A percentile compares a stretch with the other conserved stretches of the same genome.
These are phyloP conservation scores for Esteya vermicola DNA, from an alignment of 2,329 filamentous ascomycete species.

Conservation along the genomic window DNA sequence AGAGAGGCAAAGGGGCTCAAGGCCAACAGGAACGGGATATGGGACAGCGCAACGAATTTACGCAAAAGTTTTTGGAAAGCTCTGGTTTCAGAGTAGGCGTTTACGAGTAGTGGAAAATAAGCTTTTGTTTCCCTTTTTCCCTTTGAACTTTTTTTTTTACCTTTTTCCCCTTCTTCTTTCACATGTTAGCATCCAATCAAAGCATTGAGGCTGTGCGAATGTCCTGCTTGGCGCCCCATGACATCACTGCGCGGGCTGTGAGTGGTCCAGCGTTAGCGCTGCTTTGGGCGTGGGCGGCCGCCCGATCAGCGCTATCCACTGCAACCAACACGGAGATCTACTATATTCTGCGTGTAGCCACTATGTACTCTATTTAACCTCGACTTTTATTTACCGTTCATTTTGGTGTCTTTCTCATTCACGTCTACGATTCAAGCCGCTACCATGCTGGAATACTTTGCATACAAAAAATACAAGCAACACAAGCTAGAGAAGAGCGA, in stretches of 20 bases:
- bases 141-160: no score
- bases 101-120: no score
- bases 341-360: neutral
- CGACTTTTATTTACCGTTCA: no score
- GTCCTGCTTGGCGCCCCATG: neutral
- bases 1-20: neutral
- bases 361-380: no score
- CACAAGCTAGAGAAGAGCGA: conserved; percentile 29
- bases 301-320: neutral
- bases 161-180: no score
- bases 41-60: no score
- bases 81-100: no score
- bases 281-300: conserved; percentile 2
- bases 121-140: no score
- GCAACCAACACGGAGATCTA: no score
- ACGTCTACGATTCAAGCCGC: neutral
- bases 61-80: no score
- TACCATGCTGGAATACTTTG: conserved; percentile 48
- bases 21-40: neutral
- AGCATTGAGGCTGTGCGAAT: neutral
- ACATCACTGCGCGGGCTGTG: conserved; percentile 7
- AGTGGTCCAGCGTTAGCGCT: no score
- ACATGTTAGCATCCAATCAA: no score
- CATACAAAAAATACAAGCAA: conserved; percentile 49
- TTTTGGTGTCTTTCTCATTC: neutral